phyloP scores from a whole-genome alignment of 75 land plant species.

The Adiantum capillusveneris region DNA sequence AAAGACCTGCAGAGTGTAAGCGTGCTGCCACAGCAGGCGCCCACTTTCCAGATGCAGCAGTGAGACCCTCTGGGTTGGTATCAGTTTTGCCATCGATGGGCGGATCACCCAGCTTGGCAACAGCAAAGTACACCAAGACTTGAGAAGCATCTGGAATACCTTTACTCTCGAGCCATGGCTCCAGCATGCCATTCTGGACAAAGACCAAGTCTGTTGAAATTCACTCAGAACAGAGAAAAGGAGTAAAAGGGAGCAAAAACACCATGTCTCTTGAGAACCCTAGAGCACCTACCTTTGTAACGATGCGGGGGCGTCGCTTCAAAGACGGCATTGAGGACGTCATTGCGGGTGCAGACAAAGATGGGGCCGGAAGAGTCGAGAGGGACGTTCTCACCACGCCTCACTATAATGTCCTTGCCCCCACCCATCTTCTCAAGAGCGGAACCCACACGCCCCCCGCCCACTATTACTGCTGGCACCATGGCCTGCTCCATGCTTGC shows the following conservation, averaged over 20 bases:
- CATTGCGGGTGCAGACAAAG: constrained; percentile 91
- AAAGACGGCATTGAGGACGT: constrained; percentile 78
- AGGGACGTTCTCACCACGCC: constrained; percentile 70
- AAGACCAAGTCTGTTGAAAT: constrained; percentile 88
- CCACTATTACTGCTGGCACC: constrained; percentile 78
- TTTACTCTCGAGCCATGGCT: constrained; percentile 81
- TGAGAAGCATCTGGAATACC: constrained; percentile 66
- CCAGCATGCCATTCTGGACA: constrained; percentile 99
- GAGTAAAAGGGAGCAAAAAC: neutral
- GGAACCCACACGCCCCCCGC: constrained; percentile 85
- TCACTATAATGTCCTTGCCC: constrained; percentile 60
- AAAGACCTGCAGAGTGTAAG: constrained; percentile 66
- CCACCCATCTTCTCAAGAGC: constrained; percentile 69
- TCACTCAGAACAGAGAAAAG: neutral
- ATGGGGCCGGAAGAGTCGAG: constrained; percentile 72
- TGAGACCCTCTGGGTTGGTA: constrained; percentile 90
- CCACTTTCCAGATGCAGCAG: constrained; percentile 96
- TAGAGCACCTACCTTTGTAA: constrained; percentile 50
- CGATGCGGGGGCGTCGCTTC: constrained; percentile 74
- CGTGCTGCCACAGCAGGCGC: constrained; percentile 76
- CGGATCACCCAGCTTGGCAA: constrained; percentile 84
- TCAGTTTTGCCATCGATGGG: constrained; percentile 98
- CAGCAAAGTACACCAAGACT: constrained; percentile 94
- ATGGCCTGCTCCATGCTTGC: constrained; percentile 9
- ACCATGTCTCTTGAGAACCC: neutral